phyloP scores from a whole-genome alignment of 164 flowering plant species.

The Chloranthus sessilifolius region DNA sequence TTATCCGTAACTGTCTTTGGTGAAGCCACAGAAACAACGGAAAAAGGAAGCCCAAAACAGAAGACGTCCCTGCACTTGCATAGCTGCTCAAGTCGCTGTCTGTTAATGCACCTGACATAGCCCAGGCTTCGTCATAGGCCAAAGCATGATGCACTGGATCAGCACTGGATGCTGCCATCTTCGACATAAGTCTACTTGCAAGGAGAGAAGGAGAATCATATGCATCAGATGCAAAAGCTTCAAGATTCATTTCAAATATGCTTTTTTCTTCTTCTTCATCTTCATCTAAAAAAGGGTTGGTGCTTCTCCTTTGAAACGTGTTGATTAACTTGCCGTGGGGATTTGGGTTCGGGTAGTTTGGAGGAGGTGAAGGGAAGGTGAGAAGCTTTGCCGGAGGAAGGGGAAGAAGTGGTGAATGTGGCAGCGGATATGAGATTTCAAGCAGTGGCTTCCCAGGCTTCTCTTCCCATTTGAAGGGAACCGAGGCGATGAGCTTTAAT shows the following conservation, averaged over 20 bases:
- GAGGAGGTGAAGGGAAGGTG: slow-evolving; percentile 16
- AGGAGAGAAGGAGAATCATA: slow-evolving; percentile 31
- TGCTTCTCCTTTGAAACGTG: slow-evolving; percentile 4
- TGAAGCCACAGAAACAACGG: slow-evolving; percentile 51
- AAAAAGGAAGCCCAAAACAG: slow-evolving; percentile 61
- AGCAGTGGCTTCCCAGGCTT: slow-evolving; percentile 62
- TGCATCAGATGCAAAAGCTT: slow-evolving; percentile 22
- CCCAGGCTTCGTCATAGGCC: background rate
- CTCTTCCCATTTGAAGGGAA: slow-evolving; percentile 85
- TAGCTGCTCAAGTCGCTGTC: slow-evolving; percentile 39
- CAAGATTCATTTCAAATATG: slow-evolving; percentile 32
- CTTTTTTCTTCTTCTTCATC: slow-evolving; percentile 16
- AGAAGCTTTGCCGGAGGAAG: slow-evolving; percentile 18
- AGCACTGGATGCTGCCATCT: slow-evolving; percentile 40
- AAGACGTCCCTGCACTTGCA: slow-evolving; percentile 36
- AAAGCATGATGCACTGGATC: slow-evolving; percentile 28
- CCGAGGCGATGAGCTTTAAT: slow-evolving; percentile 49
- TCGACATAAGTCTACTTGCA: too few species aligned
- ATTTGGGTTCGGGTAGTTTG: too few species aligned
- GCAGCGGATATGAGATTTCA: slow-evolving; percentile 11
- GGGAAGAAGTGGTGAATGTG: slow-evolving; percentile 4
- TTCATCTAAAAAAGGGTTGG: slow-evolving; percentile 5
- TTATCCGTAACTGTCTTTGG: slow-evolving; percentile 35
- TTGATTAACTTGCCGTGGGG: slow-evolving; percentile 2
- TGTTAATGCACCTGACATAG: slow-evolving; percentile 34